Evolutionary conservation across 352 stramenopile genomes (phyloP).

Genomic region (Phytophthora sp.): DNA sequence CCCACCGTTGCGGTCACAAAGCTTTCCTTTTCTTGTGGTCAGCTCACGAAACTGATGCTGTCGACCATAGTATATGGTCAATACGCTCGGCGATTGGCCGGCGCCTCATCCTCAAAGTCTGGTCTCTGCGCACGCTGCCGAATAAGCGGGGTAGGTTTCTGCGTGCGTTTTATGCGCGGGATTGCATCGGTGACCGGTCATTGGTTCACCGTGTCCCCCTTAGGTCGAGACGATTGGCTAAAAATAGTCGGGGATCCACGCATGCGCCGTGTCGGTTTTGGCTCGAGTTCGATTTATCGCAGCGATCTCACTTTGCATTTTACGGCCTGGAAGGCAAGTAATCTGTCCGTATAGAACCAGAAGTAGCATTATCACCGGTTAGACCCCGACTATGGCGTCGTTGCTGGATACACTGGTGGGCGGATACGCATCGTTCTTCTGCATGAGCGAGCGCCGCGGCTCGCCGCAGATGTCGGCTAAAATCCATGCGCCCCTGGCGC

Average conservation of each 20-base stretch:
- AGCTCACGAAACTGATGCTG: background rate
- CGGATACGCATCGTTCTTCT: constrained; percentile 52
- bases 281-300: constrained; percentile 6
- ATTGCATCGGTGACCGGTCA: constrained; percentile 3
- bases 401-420: constrained; percentile 37
- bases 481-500: constrained; percentile 34
- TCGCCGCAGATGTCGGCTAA: constrained; percentile 43
- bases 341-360: background rate
- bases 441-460: constrained; percentile 42
- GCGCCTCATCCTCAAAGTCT: constrained; percentile 22
- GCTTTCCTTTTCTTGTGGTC: constrained; percentile 24
- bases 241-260: constrained; percentile 27
- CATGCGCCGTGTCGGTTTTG: constrained; percentile 21
- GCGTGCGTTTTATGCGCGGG: constrained; percentile 11
- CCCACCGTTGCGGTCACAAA: background rate
- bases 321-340: constrained; percentile 17
- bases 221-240: constrained; percentile 30
- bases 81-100: no score
- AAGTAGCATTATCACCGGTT: background rate
- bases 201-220: background rate
- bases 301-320: constrained; percentile 35
- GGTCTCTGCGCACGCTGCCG: constrained; percentile 1
- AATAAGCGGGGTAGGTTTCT: constrained; percentile 22
- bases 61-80: no score
- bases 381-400: constrained; percentile 28